Base-by-base conservation (phyloP, 768 basidiomycete genomes). In the Suillus occidentalis region DNA sequence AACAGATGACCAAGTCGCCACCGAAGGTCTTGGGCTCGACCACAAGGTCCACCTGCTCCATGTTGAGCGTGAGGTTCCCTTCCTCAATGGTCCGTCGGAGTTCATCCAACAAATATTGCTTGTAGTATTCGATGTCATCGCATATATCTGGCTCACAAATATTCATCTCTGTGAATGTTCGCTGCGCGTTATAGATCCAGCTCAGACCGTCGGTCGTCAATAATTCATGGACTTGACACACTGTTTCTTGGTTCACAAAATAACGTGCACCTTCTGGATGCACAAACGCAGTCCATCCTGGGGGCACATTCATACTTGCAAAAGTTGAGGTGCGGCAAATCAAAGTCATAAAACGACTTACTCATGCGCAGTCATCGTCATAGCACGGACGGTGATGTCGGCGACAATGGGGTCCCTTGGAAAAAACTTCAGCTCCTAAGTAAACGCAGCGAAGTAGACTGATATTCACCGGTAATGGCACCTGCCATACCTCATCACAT, bases 181-280 rank as follows among this genome's bases (percentile, higher is more conserved):
- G 80, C 84, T 87, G 64, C 77, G 79, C 9, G 12, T 59, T 7
- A 57, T 39, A 39, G 25, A 9, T 31, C 25, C 10, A 20, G 42
- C 9, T 59, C 28, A 59, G 62, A 6, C 9, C 2, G 12, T 47
- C 31, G 14, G 7, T 14, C 10, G n/a, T 36, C 59, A 39, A 40
- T n/a, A 59, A 2, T 10, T 9, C 4, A 13, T 55, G 42, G 4
- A 22, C 6, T 43, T 13, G 47, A 68, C 79, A 12, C 57, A 87
- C 87, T 75, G 80, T 81, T 4, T 76, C 67, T 56, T 64, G n/a
- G 63, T 87, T 78, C 67, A 80, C 81, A 63, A 85, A 90, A 69
- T 89, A 90, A 20, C 83, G 78, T 18, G 79, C 82, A 7, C 89
- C 89, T 72, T 90, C 88, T 0, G 88, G 87, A 67, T 89, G 89